Evolutionary conservation across 2,329 filamentous ascomycete genomes (phyloP).

Genomic region (Arthrobotrys musiformis): DNA sequence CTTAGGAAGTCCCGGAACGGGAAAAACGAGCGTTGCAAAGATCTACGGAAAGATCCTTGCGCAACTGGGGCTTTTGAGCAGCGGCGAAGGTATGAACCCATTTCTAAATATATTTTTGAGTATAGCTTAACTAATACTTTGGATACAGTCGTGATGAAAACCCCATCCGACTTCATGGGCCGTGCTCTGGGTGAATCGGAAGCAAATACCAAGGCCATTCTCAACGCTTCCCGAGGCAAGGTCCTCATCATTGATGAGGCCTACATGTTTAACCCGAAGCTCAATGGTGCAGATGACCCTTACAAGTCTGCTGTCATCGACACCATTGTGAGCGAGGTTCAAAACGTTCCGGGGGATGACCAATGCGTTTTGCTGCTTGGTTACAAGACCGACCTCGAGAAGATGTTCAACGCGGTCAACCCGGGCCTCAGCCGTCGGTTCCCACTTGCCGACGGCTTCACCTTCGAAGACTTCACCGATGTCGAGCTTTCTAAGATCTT

Average conservation of each 20-base stretch:
- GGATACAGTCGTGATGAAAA: conserved; percentile 71
- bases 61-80: conserved; percentile 74
- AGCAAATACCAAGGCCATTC: conserved; percentile 76
- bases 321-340: conserved; percentile 78
- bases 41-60: conserved; percentile 76
- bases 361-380: conserved; percentile 77
- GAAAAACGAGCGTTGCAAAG: conserved; percentile 80
- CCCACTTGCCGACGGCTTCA: conserved; percentile 72
- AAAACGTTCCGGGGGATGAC: conserved; percentile 76
- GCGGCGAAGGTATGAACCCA: conserved; percentile 67
- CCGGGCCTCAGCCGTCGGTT: conserved; percentile 76
- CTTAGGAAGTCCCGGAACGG: conserved; percentile 77
- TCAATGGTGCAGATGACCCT: conserved; percentile 62
- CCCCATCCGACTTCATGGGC: conserved; percentile 77
- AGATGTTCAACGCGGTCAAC: conserved; percentile 79
- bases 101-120: neutral
- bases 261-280: conserved; percentile 69
- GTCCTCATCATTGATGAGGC: conserved; percentile 84
- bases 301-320: conserved; percentile 76
- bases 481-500: conserved; percentile 71
- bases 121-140: neutral
- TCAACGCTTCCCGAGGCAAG: conserved; percentile 75
- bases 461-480: conserved; percentile 75
- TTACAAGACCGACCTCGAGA: conserved; percentile 75
- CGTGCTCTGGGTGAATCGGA: conserved; percentile 74